Base-by-base conservation (phyloP, 306 rosid species). In the Pueraria montana region DNA sequence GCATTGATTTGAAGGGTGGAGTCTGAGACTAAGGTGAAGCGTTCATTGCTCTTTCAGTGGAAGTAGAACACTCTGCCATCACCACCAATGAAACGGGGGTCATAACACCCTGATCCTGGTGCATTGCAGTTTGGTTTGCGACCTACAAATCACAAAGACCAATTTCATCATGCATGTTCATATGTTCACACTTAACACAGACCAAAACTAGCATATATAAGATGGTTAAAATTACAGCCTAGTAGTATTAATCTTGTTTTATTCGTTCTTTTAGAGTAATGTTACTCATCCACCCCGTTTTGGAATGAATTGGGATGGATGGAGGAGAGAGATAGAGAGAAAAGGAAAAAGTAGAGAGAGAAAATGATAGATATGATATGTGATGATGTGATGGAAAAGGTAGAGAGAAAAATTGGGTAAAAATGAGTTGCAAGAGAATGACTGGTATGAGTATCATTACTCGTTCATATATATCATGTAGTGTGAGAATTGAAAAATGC, bases 21-120 rank as follows among this genome's bases (percentile, higher is more conserved):
- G 45, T 87, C 87, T 1, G 90, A 87, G 74, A 84, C 87, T 14
- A 87, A 69, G 69, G 62, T 58, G 79, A 87, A 89, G 49, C 82
- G 81, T 55, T 83, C 36, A 23, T 84, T 85, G 55, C 79, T 87
- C 82, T 89, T 89, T 87, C 86, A 87, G 9, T 87, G 92, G 86
- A 87, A 87, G 42, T 87, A 87, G 82, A 87, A 89, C 17, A 89
- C 90, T 68, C 87, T 67, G 4, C 89, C 89, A 62, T 89, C 87
- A 16, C 92, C 92, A 2, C 90, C 90, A 3, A 87, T 79, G 88
- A 89, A 87, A 7, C 86, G 84, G 0, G 92, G 92, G 69, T 87
- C 92, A 32, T 71, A 72, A 63, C 89, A 87, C 74, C 88, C 88
- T 52, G 90, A 80, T 84, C 92, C 92, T 2, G 88, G 90, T 34